Evolutionary conservation across 2,329 filamentous ascomycete genomes (phyloP).

Genomic region (Claviceps purpurea): DNA sequence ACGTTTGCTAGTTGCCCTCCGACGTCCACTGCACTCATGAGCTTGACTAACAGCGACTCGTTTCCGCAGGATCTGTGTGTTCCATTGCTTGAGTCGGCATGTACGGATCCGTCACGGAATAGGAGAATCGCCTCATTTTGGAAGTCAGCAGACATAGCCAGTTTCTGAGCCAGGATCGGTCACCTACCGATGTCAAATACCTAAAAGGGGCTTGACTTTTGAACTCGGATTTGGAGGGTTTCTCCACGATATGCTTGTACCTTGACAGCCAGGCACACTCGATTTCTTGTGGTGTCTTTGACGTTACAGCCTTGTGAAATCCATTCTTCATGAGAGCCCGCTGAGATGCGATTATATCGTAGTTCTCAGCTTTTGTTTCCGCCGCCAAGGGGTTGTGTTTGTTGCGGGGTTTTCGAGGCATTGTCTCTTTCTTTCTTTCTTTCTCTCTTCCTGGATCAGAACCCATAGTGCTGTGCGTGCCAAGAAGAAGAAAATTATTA

Average conservation of each 20-base stretch:
- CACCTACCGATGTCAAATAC: slow-evolving; percentile 4
- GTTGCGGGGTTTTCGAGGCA: background rate
- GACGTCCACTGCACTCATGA: slow-evolving; percentile 7
- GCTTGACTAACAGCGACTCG: slow-evolving; percentile 1
- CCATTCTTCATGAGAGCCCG: slow-evolving; percentile 5
- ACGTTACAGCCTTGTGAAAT: slow-evolving; percentile 10
- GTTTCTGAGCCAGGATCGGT: background rate
- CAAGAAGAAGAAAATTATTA: too few species aligned
- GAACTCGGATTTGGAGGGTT: background rate
- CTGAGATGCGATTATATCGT: slow-evolving; percentile 8
- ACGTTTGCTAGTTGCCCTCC: slow-evolving; percentile 8
- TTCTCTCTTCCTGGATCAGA: background rate
- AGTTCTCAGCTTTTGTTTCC: slow-evolving; percentile 1
- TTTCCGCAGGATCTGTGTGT: background rate
- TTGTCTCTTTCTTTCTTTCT: background rate
- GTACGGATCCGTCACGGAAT: slow-evolving; percentile 5
- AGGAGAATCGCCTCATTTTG: slow-evolving; percentile 2
- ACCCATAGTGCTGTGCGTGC: too few species aligned
- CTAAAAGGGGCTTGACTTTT: background rate
- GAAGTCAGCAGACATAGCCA: background rate
- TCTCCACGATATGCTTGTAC: background rate
- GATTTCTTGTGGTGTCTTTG: slow-evolving; percentile 3
- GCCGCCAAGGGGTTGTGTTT: background rate
- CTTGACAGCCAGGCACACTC: slow-evolving; percentile 1
- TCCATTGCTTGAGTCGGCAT: background rate